phyloP scores from a whole-genome alignment of 2,329 filamentous ascomycete species.

The Stemphylium lycopersici region DNA sequence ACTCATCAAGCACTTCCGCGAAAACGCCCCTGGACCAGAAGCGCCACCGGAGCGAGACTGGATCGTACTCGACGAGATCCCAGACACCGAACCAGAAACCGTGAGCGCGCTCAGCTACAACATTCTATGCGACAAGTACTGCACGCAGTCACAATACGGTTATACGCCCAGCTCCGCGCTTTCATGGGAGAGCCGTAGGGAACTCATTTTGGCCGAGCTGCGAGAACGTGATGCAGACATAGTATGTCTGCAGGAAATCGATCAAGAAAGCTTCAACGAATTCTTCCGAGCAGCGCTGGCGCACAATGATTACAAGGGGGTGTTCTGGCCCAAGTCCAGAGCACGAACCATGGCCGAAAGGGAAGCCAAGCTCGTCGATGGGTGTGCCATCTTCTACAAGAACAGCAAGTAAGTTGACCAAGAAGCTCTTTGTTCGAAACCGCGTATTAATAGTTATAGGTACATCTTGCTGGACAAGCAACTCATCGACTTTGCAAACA shows the following conservation, averaged over 20 bases:
- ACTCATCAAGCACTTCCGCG: conserved; percentile 80
- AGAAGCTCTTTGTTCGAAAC: neutral
- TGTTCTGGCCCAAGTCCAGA: conserved; percentile 89
- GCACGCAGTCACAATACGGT: conserved; percentile 82
- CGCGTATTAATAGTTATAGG: conserved; percentile 28
- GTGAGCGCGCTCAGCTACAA: conserved; percentile 94
- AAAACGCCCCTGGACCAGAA: conserved; percentile 79
- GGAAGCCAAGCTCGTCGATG: conserved; percentile 88
- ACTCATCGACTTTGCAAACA: conserved; percentile 87
- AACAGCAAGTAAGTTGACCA: conserved; percentile 69
- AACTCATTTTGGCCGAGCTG: conserved; percentile 83
- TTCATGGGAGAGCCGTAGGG: conserved; percentile 84
- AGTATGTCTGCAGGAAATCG: conserved; percentile 91
- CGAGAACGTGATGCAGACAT: conserved; percentile 82
- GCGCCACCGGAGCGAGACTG: conserved; percentile 78
- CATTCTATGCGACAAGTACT: conserved; percentile 92
- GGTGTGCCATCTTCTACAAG: conserved; percentile 97
- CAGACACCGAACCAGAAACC: conserved; percentile 62
- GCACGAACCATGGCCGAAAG: conserved; percentile 91
- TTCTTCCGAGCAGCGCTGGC: conserved; percentile 88
- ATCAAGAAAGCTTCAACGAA: conserved; percentile 88
- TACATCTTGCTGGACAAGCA: conserved; percentile 94
- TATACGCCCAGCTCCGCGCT: conserved; percentile 86
- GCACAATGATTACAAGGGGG: conserved; percentile 87
- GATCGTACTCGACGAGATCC: conserved; percentile 71